Evolutionary conservation across 2,329 filamentous ascomycete species (phyloP).

Genomic region (Akanthomyces lecanii): DNA sequence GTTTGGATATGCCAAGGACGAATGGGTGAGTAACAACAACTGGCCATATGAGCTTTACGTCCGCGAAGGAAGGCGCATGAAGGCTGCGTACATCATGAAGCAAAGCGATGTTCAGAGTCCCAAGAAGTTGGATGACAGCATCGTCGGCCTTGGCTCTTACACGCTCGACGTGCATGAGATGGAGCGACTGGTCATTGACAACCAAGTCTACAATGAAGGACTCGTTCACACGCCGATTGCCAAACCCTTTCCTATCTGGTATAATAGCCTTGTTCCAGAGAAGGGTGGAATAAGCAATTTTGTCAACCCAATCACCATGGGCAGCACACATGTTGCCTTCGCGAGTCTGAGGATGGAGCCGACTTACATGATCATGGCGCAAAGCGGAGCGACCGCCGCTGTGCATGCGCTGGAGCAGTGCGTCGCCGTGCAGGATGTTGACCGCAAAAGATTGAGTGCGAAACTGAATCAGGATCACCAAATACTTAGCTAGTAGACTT

Average conservation of each 20-base stretch:
- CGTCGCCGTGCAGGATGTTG: not conserved
- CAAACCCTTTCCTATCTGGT: not conserved
- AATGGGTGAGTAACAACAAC: not conserved
- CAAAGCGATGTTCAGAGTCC: not conserved
- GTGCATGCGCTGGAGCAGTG: not conserved
- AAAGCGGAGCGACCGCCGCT: not conserved
- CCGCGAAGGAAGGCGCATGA: not conserved
- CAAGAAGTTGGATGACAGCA: not conserved
- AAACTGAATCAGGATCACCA: not conserved
- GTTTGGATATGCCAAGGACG: conserved; percentile 4
- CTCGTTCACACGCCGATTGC: not conserved
- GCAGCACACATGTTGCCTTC: not conserved
- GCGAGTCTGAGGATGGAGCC: not conserved
- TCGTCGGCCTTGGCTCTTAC: not conserved
- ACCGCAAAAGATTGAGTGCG: not conserved
- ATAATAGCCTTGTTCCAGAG: not conserved
- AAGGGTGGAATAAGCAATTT: not conserved
- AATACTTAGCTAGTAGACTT: not conserved
- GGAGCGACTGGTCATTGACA: not conserved
- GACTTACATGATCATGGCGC: not conserved
- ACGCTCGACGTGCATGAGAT: not conserved
- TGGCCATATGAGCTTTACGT: conserved; percentile 3
- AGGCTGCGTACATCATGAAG: not conserved
- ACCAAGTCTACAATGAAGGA: not conserved
- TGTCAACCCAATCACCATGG: not conserved